Percentiles rank a stretch among this genome's conserved stretches.
These are phyloP conservation scores for Ophiostoma piceae DNA, from an alignment of 2,329 filamentous ascomycete genomes.

Conservation along the genomic window DNA sequence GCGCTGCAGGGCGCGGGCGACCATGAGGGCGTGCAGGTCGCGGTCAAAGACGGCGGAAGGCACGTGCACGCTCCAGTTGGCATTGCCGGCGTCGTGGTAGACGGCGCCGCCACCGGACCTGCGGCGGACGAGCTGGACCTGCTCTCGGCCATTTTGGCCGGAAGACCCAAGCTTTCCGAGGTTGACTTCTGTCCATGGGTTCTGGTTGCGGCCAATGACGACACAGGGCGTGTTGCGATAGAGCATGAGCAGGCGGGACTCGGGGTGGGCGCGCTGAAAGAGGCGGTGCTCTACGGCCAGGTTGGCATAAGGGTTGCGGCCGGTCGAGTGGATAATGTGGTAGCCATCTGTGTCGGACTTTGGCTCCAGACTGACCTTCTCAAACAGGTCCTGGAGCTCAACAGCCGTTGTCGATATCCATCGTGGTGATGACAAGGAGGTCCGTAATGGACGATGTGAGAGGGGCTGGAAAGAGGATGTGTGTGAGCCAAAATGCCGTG, in stretches of 20 bases:
- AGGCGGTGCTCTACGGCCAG: slow-evolving; percentile 92
- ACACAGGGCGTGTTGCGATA: slow-evolving; percentile 85
- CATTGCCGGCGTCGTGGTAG: slow-evolving; percentile 87
- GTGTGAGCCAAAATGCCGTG: not conserved
- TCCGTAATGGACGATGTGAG: not conserved
- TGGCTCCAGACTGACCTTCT: slow-evolving; percentile 8
- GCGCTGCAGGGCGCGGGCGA: slow-evolving; percentile 68
- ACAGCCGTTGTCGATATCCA: slow-evolving; percentile 13
- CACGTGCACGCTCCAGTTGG: slow-evolving; percentile 91
- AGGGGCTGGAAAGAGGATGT: not conserved
- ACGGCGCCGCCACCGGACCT: slow-evolving; percentile 88
- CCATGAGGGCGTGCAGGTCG: slow-evolving; percentile 86
- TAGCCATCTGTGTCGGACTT: slow-evolving; percentile 29
- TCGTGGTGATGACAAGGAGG: not conserved
- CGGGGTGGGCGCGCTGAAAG: slow-evolving; percentile 64
- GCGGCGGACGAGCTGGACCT: slow-evolving; percentile 65
- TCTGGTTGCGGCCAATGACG: slow-evolving; percentile 93
- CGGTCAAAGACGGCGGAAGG: slow-evolving; percentile 72
- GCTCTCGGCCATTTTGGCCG: slow-evolving; percentile 14
- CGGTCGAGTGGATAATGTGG: slow-evolving; percentile 68
- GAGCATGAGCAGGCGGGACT: slow-evolving; percentile 75
- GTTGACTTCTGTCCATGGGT: slow-evolving; percentile 91
- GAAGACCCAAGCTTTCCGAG: slow-evolving; percentile 51
- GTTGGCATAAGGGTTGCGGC: slow-evolving; percentile 75
- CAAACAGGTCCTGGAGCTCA: slow-evolving; percentile 18